Evolutionary conservation across 495 filamentous ascomycete genomes (phyloP).

Genomic region (Podospora pseudocomata): DNA sequence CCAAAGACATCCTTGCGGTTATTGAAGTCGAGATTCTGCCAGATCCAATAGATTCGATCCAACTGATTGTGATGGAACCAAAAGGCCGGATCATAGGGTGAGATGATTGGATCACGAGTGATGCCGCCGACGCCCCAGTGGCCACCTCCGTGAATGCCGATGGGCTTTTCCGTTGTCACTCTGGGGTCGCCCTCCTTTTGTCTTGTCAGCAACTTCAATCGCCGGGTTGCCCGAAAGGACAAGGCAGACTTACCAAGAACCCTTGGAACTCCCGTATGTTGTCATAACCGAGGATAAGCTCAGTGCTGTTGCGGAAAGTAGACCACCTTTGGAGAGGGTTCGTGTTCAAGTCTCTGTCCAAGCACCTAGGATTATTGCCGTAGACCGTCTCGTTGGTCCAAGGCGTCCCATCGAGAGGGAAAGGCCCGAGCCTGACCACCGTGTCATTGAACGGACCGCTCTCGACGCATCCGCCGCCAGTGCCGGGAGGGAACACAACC

Average conservation of each 20-base stretch:
- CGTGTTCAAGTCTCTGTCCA: conserved; percentile 61
- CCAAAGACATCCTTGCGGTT: conserved; percentile 45
- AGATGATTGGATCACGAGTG: conserved; percentile 55
- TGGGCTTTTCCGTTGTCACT: neutral
- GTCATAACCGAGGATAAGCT: conserved; percentile 40
- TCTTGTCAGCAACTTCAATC: neutral
- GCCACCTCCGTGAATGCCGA: conserved; percentile 54
- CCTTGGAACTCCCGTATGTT: conserved; percentile 50
- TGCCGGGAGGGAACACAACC: conserved; percentile 42
- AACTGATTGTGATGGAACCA: conserved; percentile 66
- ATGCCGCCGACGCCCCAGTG: conserved; percentile 47
- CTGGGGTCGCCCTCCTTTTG: conserved; percentile 51
- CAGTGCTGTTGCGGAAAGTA: conserved; percentile 41
- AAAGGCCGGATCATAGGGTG: conserved; percentile 64
- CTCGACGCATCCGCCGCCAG: conserved; percentile 62
- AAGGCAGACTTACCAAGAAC: neutral
- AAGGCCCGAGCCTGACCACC: conserved; percentile 52
- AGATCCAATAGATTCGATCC: conserved; percentile 66
- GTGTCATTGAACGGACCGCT: conserved; percentile 56
- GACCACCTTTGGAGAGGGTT: conserved; percentile 38
- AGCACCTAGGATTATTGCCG: conserved; percentile 57
- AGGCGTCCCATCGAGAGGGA: conserved; percentile 26
- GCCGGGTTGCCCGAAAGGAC: neutral
- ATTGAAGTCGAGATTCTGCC: conserved; percentile 58
- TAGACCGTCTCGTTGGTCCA: conserved; percentile 20